Conservation (phyloP, 2,329 filamentous ascomycete species). For the Podosphaera fusca region DNA sequence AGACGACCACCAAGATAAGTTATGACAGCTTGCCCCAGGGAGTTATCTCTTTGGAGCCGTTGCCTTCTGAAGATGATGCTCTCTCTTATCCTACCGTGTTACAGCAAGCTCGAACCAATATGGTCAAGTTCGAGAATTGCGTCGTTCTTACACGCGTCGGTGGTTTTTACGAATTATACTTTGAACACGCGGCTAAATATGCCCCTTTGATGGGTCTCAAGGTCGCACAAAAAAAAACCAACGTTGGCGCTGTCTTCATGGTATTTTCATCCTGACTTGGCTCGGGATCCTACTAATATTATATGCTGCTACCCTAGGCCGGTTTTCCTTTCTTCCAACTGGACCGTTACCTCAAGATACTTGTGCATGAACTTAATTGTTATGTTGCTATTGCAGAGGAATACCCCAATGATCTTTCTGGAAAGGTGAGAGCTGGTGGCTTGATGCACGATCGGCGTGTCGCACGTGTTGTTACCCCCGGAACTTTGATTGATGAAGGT, state of each 20-base stretch:
- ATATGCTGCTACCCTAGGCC: conserved; percentile 26
- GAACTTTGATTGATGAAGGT: conserved; percentile 88
- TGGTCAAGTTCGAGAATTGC: conserved; percentile 76
- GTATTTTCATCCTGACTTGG: conserved; percentile 21
- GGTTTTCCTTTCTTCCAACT: conserved; percentile 88
- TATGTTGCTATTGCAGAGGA: conserved; percentile 92
- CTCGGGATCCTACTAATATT: conserved; percentile 1
- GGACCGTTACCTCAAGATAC: conserved; percentile 73
- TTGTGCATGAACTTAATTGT: conserved; percentile 75
- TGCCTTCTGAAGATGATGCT: conserved; percentile 18
- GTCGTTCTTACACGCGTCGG: conserved; percentile 81
- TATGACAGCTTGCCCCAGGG: conserved; percentile 34
- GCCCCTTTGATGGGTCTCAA: conserved; percentile 75
- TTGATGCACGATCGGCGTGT: conserved; percentile 69
- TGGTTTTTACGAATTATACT: conserved; percentile 94
- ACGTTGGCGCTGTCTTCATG: conserved; percentile 57
- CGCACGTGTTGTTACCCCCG: conserved; percentile 72
- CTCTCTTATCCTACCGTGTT: conserved; percentile 66
- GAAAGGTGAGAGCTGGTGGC: conserved; percentile 51
- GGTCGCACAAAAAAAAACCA: conserved; percentile 60
- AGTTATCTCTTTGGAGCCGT: conserved; percentile 19
- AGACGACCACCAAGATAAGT: conserved; percentile 28
- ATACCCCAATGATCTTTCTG: conserved; percentile 49
- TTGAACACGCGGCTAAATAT: conserved; percentile 79
- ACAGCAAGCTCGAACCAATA: conserved; percentile 68